Conservation (phyloP, 2,329 filamentous ascomycete genomes). For the Aspergillus sp. region DNA sequence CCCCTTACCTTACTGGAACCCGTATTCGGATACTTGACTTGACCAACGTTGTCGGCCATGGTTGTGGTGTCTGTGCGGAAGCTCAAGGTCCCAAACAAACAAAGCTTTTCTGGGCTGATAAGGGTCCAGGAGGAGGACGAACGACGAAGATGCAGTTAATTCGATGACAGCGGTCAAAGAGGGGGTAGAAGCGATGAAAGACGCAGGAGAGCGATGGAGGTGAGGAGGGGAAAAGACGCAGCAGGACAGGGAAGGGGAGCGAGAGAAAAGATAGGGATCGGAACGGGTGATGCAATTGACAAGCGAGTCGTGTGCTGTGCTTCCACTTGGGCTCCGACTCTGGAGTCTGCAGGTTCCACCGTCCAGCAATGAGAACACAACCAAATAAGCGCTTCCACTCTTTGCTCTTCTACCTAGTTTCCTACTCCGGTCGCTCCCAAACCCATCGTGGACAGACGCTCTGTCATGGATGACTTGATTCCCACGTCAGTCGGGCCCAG, state of each 20-base stretch:
- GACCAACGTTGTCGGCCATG: conserved; percentile 35
- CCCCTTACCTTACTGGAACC: conserved; percentile 39
- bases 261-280: conserved; percentile 9
- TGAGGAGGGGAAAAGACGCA: background rate
- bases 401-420: background rate
- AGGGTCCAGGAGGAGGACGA: conserved; percentile 9
- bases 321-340: conserved; percentile 11
- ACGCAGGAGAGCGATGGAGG: background rate
- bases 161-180: conserved; percentile 2
- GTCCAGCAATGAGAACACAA: background rate
- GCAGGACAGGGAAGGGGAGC: conserved; percentile 17
- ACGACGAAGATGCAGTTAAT: conserved; percentile 9
- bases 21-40: conserved; percentile 41
- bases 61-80: conserved; percentile 21
- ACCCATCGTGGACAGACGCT: background rate
- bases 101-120: conserved; percentile 11
- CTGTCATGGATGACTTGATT: background rate
- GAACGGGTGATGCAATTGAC: conserved; percentile 22
- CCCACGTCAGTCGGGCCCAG: conserved; percentile 10
- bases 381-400: background rate
- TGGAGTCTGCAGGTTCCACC: conserved; percentile 10
- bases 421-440: no score
- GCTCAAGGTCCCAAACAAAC: conserved; percentile 11
- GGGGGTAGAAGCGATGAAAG: conserved; percentile 17
- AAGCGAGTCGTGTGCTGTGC: conserved; percentile 23